Conservation (phyloP, 352 stramenopile species). For the Globisporangium sylvaticum region DNA sequence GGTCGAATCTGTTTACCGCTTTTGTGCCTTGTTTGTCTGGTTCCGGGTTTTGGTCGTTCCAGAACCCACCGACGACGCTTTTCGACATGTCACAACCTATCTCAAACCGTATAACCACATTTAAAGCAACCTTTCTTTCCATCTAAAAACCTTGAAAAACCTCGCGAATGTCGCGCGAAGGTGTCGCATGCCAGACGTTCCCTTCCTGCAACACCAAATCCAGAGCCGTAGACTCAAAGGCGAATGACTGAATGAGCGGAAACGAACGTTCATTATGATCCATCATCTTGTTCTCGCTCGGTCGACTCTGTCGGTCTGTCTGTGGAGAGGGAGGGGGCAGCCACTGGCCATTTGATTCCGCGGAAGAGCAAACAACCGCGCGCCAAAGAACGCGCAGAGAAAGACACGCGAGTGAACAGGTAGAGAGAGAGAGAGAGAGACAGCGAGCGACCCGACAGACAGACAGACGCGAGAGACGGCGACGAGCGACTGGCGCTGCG, state of each 20-base stretch:
- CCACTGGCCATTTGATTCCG: conserved; percentile 14
- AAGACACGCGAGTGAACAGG: not conserved
- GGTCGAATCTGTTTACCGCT: not conserved
- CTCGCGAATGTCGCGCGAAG: not conserved
- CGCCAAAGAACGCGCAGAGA: conserved; percentile 1
- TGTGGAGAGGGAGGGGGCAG: conserved; percentile 1
- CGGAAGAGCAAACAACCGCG: not conserved
- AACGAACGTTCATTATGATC: conserved; percentile 35
- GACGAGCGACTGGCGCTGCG: conserved; percentile 1
- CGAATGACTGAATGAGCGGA: conserved; percentile 7
- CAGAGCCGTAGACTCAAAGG: not conserved
- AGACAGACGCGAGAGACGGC: not conserved
- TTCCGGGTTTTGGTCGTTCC: not conserved
- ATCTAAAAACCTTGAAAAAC: not conserved
- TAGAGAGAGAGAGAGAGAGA: not conserved
- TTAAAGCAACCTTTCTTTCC: not conserved
- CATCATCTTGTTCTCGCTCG: conserved; percentile 6
- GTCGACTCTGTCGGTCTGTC: not conserved
- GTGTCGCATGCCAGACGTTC: not conserved
- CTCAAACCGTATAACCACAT: not conserved
- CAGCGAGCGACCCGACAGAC: not conserved
- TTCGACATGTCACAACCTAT: not conserved
- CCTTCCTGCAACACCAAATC: not conserved
- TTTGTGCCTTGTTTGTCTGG: not conserved
- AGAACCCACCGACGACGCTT: not conserved